Evolutionary conservation across 179 eudicot species (phyloP).

Genomic region (Monotropa hypopitys): DNA sequence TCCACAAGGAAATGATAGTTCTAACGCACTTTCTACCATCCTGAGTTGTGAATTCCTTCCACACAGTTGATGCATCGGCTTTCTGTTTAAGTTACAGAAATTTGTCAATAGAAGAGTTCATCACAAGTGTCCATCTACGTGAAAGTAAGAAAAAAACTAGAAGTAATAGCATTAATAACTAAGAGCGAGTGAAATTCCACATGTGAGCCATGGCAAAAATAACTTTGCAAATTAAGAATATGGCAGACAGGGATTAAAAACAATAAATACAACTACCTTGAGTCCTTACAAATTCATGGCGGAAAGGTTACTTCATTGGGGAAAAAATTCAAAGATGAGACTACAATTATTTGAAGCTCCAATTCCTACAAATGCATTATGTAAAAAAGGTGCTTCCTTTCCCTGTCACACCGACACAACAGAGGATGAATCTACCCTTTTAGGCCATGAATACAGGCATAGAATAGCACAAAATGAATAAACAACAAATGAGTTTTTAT

Average conservation of each 20-base stretch:
- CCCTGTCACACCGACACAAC: neutral
- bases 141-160: neutral
- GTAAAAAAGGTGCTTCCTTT: neutral
- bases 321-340: neutral
- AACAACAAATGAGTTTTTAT: neutral
- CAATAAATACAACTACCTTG: neutral
- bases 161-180: neutral
- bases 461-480: neutral
- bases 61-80: constrained; percentile 93
- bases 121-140: neutral
- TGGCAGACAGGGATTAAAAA: neutral
- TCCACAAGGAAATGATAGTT: constrained; percentile 1
- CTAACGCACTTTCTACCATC: constrained; percentile 77
- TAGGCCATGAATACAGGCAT: neutral
- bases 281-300: neutral
- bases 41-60: constrained; percentile 91
- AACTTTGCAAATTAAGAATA: neutral
- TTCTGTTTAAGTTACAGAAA: constrained; percentile 41
- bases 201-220: neutral
- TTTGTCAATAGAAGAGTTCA: constrained; percentile 8
- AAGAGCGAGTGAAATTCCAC: neutral
- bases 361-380: neutral
- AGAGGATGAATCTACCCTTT: neutral
- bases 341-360: neutral
- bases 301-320: neutral